Conservation (phyloP, 805 yeast species). For the Saccharomycopsis fibuligera region DNA sequence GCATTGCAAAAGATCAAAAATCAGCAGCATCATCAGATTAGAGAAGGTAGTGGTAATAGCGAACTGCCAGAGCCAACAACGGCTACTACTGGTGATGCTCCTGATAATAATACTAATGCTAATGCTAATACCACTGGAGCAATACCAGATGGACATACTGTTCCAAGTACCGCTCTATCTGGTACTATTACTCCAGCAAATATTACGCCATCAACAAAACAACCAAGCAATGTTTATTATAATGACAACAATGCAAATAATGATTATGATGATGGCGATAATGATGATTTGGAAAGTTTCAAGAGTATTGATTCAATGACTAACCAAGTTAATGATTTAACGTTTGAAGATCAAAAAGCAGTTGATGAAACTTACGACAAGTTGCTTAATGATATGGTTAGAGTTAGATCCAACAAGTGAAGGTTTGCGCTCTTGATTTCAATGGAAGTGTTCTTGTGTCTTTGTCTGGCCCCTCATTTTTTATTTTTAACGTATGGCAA, state of each 20-base stretch:
- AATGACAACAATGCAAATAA: neutral
- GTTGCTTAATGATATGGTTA: constrained; percentile 58
- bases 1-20: neutral
- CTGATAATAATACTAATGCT: neutral
- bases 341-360: constrained; percentile 31
- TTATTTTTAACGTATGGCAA: too few species aligned
- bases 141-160: too few species aligned
- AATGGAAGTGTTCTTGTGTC: too few species aligned
- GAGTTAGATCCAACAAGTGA: constrained; percentile 49
- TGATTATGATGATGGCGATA: neutral
- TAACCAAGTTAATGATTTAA: constrained; percentile 17
- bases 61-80: constrained; percentile 5
- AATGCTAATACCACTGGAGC: too few species aligned
- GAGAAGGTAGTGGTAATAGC: too few species aligned
- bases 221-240: neutral
- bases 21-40: too few species aligned
- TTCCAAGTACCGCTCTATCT: too few species aligned
- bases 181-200: neutral
- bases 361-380: constrained; percentile 75
- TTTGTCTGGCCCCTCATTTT: too few species aligned
- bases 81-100: neutral
- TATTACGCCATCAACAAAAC: neutral
- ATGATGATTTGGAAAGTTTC: constrained; percentile 13
- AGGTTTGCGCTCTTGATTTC: neutral
- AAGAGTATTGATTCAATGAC: constrained; percentile 17